These are phyloP conservation scores for Hexamita inflata DNA, from an alignment of 208 protist genomes.

Conservation along the genomic window DNA sequence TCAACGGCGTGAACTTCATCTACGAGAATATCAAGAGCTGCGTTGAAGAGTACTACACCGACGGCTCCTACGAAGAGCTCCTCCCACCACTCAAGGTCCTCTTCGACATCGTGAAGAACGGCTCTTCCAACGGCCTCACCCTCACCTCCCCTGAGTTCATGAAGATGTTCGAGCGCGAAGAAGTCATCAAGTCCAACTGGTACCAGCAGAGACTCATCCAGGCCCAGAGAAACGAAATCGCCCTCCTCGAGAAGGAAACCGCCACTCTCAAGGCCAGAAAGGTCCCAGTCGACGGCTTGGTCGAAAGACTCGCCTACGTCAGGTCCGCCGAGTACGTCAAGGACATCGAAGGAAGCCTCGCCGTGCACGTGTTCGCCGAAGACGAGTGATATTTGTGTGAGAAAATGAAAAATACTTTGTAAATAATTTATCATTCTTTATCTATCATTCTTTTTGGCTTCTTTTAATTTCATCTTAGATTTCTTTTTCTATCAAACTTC, in stretches of 20 bases:
- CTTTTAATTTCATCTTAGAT: too few relatives aligned
- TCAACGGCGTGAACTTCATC: slow-evolving; percentile 40
- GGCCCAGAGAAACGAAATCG: not conserved
- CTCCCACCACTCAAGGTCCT: slow-evolving; percentile 43
- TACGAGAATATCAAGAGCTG: slow-evolving; percentile 13
- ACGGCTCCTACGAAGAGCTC: slow-evolving; percentile 39
- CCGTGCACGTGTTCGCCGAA: too few relatives aligned
- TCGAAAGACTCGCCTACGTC: too few relatives aligned
- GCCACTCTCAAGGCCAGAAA: too few relatives aligned
- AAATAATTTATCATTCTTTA: too few relatives aligned
- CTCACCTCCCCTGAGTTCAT: slow-evolving; percentile 34
- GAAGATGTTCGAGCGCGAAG: slow-evolving; percentile 33
- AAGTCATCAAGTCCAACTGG: slow-evolving; percentile 39
- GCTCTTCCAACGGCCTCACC: slow-evolving; percentile 37
- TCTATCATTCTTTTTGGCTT: too few relatives aligned
- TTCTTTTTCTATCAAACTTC: too few relatives aligned
- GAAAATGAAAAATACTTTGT: too few relatives aligned
- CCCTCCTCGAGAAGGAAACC: not conserved
- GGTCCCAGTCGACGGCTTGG: too few relatives aligned
- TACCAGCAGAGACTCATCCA: slow-evolving; percentile 10
- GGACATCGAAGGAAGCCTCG: too few relatives aligned
- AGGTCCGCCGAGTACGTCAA: too few relatives aligned
- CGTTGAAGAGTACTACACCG: slow-evolving; percentile 34
- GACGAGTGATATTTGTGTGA: too few relatives aligned
- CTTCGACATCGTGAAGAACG: slow-evolving; percentile 43